Evolutionary conservation across 2,329 filamentous ascomycete species (phyloP).

Genomic region (Meredithiella fracta): DNA sequence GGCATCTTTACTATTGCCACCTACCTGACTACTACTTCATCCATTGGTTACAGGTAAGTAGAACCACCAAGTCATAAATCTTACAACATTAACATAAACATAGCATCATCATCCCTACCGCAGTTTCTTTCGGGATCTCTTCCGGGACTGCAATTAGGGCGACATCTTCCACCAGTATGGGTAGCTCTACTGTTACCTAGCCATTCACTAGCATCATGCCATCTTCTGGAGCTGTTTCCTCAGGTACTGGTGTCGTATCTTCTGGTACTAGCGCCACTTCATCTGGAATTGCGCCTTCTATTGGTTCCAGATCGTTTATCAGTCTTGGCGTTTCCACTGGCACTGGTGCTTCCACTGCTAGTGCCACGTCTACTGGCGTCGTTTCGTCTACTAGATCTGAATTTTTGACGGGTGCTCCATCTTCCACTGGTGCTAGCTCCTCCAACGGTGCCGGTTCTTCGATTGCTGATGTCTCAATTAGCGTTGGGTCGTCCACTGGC

Average conservation of each 20-base stretch:
- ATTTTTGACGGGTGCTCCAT: no score
- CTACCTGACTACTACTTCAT: conserved; percentile 6
- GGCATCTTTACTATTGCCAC: conserved; percentile 9
- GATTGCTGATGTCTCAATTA: neutral
- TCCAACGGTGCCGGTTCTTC: neutral
- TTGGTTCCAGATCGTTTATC: neutral
- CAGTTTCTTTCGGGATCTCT: no score
- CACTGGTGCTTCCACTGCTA: neutral
- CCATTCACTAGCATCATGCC: neutral
- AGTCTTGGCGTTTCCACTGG: neutral
- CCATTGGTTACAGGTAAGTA: conserved; percentile 9
- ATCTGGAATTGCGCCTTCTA: neutral
- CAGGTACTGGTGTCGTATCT: neutral
- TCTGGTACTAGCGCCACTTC: neutral
- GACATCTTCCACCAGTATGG: no score
- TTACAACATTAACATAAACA: neutral
- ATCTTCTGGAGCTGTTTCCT: neutral
- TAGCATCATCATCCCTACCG: no score
- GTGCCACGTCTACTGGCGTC: neutral
- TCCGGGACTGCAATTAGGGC: no score
- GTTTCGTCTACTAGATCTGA: no score
- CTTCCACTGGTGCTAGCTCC: neutral
- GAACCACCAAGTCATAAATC: no score
- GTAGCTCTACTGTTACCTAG: no score
- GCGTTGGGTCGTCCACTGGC: neutral